Conservation (phyloP, 768 basidiomycete genomes). For the Mycena epipterygia region DNA sequence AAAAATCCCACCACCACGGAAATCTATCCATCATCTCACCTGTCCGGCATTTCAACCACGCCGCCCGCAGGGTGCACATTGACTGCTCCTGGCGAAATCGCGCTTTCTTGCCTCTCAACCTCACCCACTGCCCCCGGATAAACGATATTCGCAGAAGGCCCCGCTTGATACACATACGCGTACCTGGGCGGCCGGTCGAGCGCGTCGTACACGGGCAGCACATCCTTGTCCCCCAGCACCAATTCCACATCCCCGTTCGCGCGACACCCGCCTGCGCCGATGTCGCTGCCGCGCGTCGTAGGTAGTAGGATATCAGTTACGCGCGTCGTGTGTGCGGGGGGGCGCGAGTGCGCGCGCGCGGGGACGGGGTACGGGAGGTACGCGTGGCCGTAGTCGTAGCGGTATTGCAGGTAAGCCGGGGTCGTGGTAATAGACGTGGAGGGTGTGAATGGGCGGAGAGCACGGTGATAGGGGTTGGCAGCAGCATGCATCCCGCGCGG, state of each 20-base stretch:
- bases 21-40: no score
- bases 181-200: conserved; percentile 8
- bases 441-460: no score
- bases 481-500: no score
- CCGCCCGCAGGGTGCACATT: no score
- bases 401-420: no score
- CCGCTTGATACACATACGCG: neutral
- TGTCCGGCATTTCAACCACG: no score
- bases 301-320: neutral
- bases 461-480: no score
- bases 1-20: no score
- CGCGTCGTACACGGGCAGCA: conserved; percentile 10
- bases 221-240: neutral
- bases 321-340: neutral
- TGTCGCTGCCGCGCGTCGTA: neutral
- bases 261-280: neutral
- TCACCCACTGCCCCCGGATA: neutral
- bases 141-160: no score
- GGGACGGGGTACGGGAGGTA: neutral
- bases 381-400: neutral
- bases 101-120: no score
- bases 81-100: neutral
- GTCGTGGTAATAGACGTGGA: no score
- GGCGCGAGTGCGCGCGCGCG: neutral
- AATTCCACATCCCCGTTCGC: neutral